Conservation (phyloP, 106 monocot genomes). For the Gastrodia elata region DNA sequence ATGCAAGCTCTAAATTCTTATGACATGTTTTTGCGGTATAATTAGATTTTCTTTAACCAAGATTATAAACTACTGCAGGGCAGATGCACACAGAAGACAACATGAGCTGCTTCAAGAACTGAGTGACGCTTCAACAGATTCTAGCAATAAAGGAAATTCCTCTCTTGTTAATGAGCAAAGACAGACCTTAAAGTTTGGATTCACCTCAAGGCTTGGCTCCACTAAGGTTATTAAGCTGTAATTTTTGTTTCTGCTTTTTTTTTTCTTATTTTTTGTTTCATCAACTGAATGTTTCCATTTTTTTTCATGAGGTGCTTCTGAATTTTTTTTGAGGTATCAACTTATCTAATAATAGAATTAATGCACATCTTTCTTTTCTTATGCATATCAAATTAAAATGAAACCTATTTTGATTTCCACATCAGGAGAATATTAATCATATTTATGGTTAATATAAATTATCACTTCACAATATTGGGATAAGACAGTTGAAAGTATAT, state of each 20-base stretch:
- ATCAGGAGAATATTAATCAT: neutral
- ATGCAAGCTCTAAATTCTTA: neutral
- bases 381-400: neutral
- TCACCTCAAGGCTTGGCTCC: constrained; percentile 58
- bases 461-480: neutral
- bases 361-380: neutral
- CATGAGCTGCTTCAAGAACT: constrained; percentile 36
- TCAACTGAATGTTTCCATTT: neutral
- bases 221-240: constrained; percentile 46
- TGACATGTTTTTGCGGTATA: neutral
- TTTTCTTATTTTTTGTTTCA: neutral
- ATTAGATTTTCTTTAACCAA: neutral
- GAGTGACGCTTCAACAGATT: constrained; percentile 24
- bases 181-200: constrained; percentile 86
- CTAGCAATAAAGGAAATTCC: constrained; percentile 13
- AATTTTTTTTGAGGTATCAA: neutral
- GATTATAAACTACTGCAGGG: constrained; percentile 32
- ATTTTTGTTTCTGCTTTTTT: neutral
- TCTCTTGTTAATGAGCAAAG: constrained; percentile 47
- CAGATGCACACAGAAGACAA: constrained; percentile 67
- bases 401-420: neutral
- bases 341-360: neutral
- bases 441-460: neutral
- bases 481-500: neutral
- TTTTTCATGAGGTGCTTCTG: neutral